phyloP scores from a whole-genome alignment of 805 yeast species.

The Clavispora phyllophila region DNA sequence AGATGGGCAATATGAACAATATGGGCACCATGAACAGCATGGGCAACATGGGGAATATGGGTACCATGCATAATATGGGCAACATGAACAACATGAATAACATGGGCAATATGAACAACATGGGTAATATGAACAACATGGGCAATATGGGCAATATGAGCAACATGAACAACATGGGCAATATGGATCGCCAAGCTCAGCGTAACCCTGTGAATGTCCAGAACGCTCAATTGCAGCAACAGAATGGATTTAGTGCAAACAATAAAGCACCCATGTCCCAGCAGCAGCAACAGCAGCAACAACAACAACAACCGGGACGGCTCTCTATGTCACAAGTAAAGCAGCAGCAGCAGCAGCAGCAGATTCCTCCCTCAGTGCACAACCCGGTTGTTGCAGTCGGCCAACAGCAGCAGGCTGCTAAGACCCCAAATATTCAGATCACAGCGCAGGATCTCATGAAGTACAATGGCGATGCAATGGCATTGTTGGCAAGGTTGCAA shows the following conservation, averaged over 20 bases:
- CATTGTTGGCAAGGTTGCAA: conserved; percentile 31
- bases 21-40: conserved; percentile 12
- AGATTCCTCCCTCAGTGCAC: not conserved
- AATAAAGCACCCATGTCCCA: not conserved
- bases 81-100: conserved; percentile 8
- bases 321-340: not conserved
- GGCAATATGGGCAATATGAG: conserved; percentile 4
- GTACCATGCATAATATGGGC: conserved; percentile 7
- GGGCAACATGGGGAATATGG: conserved; percentile 8
- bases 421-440: conserved; percentile 9
- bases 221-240: conserved; percentile 4
- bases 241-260: not conserved
- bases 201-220: not conserved
- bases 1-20: conserved; percentile 4
- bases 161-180: conserved; percentile 24
- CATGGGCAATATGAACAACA: conserved; percentile 11
- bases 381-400: not conserved
- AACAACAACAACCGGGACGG: not conserved
- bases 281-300: no score
- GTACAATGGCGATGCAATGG: conserved; percentile 37
- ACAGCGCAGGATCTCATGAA: conserved; percentile 32
- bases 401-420: conserved; percentile 15
- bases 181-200: conserved; percentile 19
- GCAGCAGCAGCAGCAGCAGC: conserved; percentile 11
- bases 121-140: conserved; percentile 9